Percentiles rank a stretch among this genome's conserved stretches.
Evolutionary conservation across 2,329 filamentous ascomycete species (phyloP).

Genomic region (Coleophoma crateriformis): DNA sequence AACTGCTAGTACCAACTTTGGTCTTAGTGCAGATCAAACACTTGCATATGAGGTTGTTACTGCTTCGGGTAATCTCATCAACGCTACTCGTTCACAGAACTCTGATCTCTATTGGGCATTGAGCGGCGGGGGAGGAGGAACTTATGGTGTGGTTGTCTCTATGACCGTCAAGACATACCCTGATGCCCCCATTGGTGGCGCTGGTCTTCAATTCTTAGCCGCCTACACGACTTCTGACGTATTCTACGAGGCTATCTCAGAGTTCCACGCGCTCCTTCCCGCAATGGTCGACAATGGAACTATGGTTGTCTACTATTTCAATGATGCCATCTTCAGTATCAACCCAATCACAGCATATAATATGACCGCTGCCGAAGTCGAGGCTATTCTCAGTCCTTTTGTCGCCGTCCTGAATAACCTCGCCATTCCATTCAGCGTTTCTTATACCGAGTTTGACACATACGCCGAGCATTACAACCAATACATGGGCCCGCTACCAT

Average conservation of each 20-base stretch:
- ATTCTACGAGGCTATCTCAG: slow-evolving; percentile 42
- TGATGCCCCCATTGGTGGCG: slow-evolving; percentile 27
- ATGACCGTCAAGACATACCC: slow-evolving; percentile 47
- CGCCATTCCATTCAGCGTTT: neutral
- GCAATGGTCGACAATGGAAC: neutral
- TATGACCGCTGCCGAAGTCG: neutral
- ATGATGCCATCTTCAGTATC: neutral
- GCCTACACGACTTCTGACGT: slow-evolving; percentile 33
- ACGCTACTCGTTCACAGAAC: slow-evolving; percentile 43
- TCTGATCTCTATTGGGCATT: slow-evolving; percentile 58
- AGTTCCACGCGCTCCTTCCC: slow-evolving; percentile 32
- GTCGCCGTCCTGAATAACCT: neutral
- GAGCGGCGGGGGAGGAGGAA: slow-evolving; percentile 45
- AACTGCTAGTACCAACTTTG: slow-evolving; percentile 33
- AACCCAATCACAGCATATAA: neutral
- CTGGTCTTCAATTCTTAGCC: slow-evolving; percentile 30
- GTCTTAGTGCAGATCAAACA: slow-evolving; percentile 54
- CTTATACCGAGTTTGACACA: neutral
- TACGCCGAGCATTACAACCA: neutral
- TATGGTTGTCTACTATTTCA: neutral
- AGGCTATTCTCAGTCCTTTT: neutral
- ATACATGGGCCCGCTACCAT: neutral
- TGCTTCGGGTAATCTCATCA: slow-evolving; percentile 39
- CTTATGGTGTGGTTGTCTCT: slow-evolving; percentile 52
- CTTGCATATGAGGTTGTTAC: slow-evolving; percentile 50